Base-by-base conservation (phyloP, 1,284 basidiomycete genomes). In the Cystobasidium sp. region DNA sequence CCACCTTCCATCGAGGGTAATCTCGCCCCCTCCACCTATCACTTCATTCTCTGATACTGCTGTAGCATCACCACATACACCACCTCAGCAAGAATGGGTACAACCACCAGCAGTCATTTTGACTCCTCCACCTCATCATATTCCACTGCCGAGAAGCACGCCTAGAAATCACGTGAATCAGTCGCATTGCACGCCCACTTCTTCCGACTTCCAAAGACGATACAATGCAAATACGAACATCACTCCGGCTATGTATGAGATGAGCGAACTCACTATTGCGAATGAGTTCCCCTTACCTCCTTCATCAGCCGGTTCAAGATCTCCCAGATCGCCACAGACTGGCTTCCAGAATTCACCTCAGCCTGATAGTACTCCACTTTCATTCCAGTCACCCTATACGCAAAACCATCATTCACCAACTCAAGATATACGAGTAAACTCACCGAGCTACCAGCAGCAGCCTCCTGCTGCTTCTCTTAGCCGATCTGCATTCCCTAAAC, bases 1-100 rank as follows among this genome's bases (percentile, higher is more conserved):
- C 22, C 61, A 63, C 46, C 61, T 63, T 47, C 61, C 61, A 8
- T 24, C 61, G 6, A 46, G 61, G 31, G 61, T 63, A 37, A 63
- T 63, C 44, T 49, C 43, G 1, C 46, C 61, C 47, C 61, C 61
- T 6, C 61, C 61, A 5, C 43, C 61, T 4, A 47, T 16, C 20
- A 51, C 20, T 51, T 31, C 31, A 5, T 31, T 31, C 9, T 41
- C 56, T 39, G 41, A 59, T 10, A 59, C 56, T 7, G n/a, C 43
- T n/a, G 43, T 39, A 59, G 1, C 31, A 59, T 3, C 39, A 41
- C 56, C 56, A 59, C 61, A 41, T 22, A 63, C 46, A 47, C 43
- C 61, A n/a, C 44, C 61, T 1, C 44, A 46, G 6, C 61, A 63
- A 31, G 37, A 49, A 9, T 9, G 22, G 44, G 43, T 20, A 22